A percentile compares a stretch with the other conserved stretches of the same genome.
Conservation (phyloP, 2,329 filamentous ascomycete genomes). For the Fusarium coffeatum region DNA sequence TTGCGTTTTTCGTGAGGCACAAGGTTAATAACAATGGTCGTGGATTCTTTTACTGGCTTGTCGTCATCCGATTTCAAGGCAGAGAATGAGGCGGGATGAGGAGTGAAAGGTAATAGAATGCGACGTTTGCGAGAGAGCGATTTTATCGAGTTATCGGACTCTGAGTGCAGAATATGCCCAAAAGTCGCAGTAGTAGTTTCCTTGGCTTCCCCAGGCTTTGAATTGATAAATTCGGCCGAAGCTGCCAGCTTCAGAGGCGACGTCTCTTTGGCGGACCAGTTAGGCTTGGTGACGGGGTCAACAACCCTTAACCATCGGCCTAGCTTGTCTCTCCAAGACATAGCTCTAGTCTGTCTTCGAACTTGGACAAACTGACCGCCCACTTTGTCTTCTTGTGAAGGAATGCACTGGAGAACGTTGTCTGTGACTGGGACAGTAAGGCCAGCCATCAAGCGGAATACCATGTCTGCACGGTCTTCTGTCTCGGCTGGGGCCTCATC, state of each 20-base stretch:
- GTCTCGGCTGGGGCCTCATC: slow-evolving; percentile 35
- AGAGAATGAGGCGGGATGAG: slow-evolving; percentile 60
- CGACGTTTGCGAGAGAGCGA: slow-evolving; percentile 42
- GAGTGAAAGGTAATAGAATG: slow-evolving; percentile 59
- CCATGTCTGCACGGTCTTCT: slow-evolving; percentile 58
- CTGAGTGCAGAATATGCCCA: slow-evolving; percentile 61
- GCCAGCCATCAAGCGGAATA: slow-evolving; percentile 58
- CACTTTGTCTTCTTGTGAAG: slow-evolving; percentile 10
- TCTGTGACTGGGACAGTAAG: slow-evolving; percentile 10
- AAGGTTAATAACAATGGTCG: slow-evolving; percentile 61
- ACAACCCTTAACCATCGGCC: slow-evolving; percentile 49
- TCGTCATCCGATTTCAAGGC: slow-evolving; percentile 51
- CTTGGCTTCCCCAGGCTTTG: neutral
- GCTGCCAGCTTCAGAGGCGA: slow-evolving; percentile 8
- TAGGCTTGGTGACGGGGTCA: slow-evolving; percentile 31
- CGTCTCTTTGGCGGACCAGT: slow-evolving; percentile 4
- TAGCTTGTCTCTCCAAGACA: slow-evolving; percentile 53
- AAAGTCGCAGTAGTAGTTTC: slow-evolving; percentile 59
- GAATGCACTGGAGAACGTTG: slow-evolving; percentile 39
- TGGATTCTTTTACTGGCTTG: slow-evolving; percentile 41
- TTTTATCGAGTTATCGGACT: neutral
- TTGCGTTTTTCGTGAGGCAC: slow-evolving; percentile 45
- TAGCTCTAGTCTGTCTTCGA: slow-evolving; percentile 48
- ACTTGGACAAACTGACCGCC: slow-evolving; percentile 37
- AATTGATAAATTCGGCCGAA: slow-evolving; percentile 8